phyloP scores from a whole-genome alignment of 2,329 filamentous ascomycete species.

The Colletotrichum gloeosporioides region DNA sequence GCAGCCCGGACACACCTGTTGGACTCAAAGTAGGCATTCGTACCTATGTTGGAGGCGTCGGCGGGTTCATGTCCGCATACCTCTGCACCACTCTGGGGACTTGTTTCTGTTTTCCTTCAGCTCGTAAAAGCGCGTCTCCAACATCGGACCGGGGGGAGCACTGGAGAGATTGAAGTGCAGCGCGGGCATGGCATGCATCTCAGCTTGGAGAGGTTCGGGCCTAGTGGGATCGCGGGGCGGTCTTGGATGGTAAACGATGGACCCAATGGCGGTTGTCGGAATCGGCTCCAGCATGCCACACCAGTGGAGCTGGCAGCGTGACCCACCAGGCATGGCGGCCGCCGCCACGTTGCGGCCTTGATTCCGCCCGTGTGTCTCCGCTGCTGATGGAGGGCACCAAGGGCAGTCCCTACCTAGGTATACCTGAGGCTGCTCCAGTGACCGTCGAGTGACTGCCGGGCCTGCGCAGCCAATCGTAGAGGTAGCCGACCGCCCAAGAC shows the following conservation, averaged over 20 bases:
- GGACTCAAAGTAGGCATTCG: neutral
- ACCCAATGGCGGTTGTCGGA: neutral
- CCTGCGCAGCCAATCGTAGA: neutral
- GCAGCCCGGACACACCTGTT: neutral
- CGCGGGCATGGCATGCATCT: neutral
- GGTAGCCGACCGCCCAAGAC: neutral
- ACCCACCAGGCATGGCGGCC: neutral
- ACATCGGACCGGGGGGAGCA: neutral
- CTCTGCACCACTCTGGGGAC: neutral
- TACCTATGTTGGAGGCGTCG: neutral
- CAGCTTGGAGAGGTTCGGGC: neutral
- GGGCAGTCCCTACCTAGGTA: neutral
- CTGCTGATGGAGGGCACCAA: neutral
- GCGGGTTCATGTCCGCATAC: neutral
- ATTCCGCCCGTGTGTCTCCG: neutral
- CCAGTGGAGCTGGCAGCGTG: neutral
- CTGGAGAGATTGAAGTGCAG: neutral
- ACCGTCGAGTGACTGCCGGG: neutral
- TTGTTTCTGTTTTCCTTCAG: neutral
- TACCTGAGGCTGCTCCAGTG: neutral
- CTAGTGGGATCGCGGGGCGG: neutral
- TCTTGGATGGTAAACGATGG: neutral
- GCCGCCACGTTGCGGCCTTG: conserved; percentile 5
- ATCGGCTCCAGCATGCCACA: neutral
- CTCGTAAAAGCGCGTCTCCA: neutral